phyloP scores from a whole-genome alignment of 257 asterid genomes.

The Ophiorrhiza pumila region DNA sequence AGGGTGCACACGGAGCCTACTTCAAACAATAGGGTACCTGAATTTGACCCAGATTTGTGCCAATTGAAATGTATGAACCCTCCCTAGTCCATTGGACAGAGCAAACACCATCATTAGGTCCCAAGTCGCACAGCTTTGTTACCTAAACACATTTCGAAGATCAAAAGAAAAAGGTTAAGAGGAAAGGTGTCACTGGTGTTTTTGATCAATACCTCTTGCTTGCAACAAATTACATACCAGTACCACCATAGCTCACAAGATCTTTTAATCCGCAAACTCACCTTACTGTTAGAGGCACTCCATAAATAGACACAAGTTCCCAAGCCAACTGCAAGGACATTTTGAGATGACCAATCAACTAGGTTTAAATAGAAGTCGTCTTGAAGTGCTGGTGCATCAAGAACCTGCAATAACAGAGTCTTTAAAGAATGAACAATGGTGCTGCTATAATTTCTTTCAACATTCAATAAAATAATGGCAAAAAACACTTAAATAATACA shows the following conservation, averaged over 20 bases:
- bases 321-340: constrained; percentile 96
- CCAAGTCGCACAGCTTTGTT: constrained; percentile 87
- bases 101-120: constrained; percentile 81
- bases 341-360: constrained; percentile 99
- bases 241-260: neutral
- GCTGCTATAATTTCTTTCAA: neutral
- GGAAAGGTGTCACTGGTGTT: neutral
- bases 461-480: neutral
- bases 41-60: constrained; percentile 87
- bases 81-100: constrained; percentile 97
- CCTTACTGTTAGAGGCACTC: constrained; percentile 95
- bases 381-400: constrained; percentile 97
- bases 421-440: neutral
- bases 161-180: neutral
- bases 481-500: neutral
- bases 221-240: neutral
- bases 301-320: constrained; percentile 94
- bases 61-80: constrained; percentile 87
- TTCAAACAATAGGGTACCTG: constrained; percentile 44
- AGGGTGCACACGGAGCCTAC: neutral
- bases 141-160: constrained; percentile 36
- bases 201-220: neutral
- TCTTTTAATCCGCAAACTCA: constrained; percentile 27
- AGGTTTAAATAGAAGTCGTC: constrained; percentile 93
- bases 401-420: constrained; percentile 47